Conservation (phyloP, 257 asterid genomes). For the Coffea canephora region DNA sequence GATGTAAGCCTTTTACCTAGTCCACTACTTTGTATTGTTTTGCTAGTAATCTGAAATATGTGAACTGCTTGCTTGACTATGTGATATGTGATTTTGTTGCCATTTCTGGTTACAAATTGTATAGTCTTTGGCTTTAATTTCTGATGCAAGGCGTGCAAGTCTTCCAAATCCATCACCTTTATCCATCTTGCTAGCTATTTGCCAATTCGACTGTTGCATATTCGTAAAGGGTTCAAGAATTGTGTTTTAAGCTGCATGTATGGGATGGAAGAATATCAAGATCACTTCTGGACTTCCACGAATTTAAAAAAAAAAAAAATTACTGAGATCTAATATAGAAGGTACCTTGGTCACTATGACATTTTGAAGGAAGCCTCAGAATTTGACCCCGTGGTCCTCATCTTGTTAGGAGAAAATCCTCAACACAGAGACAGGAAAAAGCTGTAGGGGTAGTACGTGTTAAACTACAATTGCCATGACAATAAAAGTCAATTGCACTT, state of each 20-base stretch:
- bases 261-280: not conserved
- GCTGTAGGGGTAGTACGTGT: not conserved
- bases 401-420: not conserved
- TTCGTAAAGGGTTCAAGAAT: not conserved
- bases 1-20: not conserved
- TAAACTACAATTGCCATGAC: not conserved
- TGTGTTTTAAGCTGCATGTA: not conserved
- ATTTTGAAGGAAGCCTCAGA: not conserved
- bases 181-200: not conserved
- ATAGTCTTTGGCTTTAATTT: too few relatives aligned
- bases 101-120: too few relatives aligned
- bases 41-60: not conserved
- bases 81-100: not conserved
- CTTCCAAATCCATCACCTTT: not conserved
- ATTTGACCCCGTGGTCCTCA: not conserved
- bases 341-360: not conserved
- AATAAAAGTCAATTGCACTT: not conserved
- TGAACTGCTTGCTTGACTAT: not conserved
- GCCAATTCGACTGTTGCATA: not conserved
- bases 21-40: not conserved
- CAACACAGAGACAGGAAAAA: not conserved
- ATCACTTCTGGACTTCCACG: too few relatives aligned
- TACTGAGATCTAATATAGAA: not conserved
- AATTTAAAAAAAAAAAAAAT: not conserved
- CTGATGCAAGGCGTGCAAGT: not conserved